Base-by-base conservation (phyloP, 2,329 filamentous ascomycete species). In the Aspergillus transmontanensis region DNA sequence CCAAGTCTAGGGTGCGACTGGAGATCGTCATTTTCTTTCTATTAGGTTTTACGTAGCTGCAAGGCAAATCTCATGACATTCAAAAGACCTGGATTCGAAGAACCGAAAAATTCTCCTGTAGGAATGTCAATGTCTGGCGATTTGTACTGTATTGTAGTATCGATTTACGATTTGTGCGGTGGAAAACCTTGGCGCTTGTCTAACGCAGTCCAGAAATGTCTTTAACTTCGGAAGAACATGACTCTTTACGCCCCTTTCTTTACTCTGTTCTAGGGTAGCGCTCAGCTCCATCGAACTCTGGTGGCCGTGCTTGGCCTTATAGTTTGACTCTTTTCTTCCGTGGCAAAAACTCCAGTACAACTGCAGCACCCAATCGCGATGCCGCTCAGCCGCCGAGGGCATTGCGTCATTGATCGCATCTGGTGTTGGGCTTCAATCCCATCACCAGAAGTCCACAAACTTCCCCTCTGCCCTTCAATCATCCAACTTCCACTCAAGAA, bases 401-500 rank as follows among this genome's bases (percentile, higher is more conserved):
- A 71, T 71, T 71, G 69, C 69, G 69, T 71, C 69, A 71, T 71
- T 69, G 65, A 66, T 66, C 67, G 61, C 65, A 58, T 64, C 57
- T 58, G 53, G 34, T 41, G 32, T 64, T 62, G 57, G 60, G 57
- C 66, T 66, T 64, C 64, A 62, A 58, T 36, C 59, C 57, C 62
- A 62, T 64, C 63, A 41, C 51, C 62, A 51, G 51, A 59, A 48
- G 21, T 36, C n/a, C 41, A 57, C 45, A 36, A 43, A 11, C 39
- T 26, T 45, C 28, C 34, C 55, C 43, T 32, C 59, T 46, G n/a
- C 26, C 34, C 57, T 28, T 32, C 59, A 34, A 14, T 32, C 41
- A 54, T 21, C 21, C 56, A 21, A 50, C 11, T 26, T 43, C 7
- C 32, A n/a, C 19, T 53, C 50, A 36, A 54, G 12, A 51, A 51